phyloP scores from a whole-genome alignment of 2,329 filamentous ascomycete species.

The Diplodia sapinea region DNA sequence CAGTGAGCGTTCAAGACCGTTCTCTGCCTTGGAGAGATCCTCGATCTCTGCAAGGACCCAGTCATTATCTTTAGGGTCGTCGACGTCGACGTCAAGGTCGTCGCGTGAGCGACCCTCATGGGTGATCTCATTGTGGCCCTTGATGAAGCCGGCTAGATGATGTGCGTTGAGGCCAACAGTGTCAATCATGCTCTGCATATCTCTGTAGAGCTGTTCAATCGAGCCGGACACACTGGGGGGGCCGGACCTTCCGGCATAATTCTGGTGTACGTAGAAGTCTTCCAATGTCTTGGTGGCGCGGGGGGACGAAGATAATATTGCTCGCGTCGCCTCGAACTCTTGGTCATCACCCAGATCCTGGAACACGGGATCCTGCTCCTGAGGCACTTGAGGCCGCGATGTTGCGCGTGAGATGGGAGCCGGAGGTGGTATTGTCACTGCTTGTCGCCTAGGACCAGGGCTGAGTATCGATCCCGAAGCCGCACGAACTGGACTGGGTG shows the following conservation, averaged over 20 bases:
- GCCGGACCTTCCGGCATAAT: constrained; percentile 49
- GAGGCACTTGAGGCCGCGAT: constrained; percentile 40
- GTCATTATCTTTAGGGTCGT: constrained; percentile 60
- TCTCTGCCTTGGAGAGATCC: constrained; percentile 67
- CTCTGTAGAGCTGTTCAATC: constrained; percentile 67
- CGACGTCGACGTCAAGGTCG: constrained; percentile 62
- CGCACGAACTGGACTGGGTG: constrained; percentile 73
- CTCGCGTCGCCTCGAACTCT: constrained; percentile 52
- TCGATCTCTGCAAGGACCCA: constrained; percentile 80
- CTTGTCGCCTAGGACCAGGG: constrained; percentile 38
- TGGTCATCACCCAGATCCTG: constrained; percentile 60
- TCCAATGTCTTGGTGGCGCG: constrained; percentile 16
- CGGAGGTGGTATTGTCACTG: constrained; percentile 42
- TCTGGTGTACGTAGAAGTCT: constrained; percentile 67
- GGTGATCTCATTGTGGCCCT: constrained; percentile 64
- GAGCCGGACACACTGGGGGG: constrained; percentile 53
- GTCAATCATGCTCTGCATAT: constrained; percentile 94
- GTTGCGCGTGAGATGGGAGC: constrained; percentile 38
- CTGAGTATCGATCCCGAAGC: constrained; percentile 55
- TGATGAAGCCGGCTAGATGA: constrained; percentile 64
- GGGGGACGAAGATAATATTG: constrained; percentile 11
- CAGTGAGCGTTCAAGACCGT: constrained; percentile 68
- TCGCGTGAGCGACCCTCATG: constrained; percentile 64
- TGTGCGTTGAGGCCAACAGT: constrained; percentile 86
- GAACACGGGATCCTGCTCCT: constrained; percentile 47